Conservation (phyloP, 192 early-diverging fungal genomes). For the Backusella circina region DNA sequence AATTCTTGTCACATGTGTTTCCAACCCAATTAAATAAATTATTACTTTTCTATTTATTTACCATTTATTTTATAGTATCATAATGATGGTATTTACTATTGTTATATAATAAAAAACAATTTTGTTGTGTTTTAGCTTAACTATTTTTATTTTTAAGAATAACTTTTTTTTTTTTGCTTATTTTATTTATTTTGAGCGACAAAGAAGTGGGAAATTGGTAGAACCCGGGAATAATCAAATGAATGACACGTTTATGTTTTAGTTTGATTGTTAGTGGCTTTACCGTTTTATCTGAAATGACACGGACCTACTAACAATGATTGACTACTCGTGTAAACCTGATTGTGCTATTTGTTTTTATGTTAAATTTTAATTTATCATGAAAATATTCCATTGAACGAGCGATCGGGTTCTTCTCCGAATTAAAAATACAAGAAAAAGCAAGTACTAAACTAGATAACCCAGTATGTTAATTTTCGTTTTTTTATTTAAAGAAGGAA, state of each 20-base stretch:
- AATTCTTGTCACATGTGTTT: not conserved
- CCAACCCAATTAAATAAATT: not conserved
- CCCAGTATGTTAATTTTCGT: not conserved
- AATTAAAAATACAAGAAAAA: not conserved
- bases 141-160: not conserved
- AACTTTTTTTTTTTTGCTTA: not conserved
- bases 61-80: not conserved
- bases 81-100: not conserved
- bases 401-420: not conserved
- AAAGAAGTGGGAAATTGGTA: not conserved
- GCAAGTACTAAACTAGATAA: not conserved
- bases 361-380: not conserved
- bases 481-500: not conserved
- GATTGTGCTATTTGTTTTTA: not conserved
- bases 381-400: not conserved
- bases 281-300: not conserved
- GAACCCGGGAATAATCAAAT: not conserved
- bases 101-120: not conserved
- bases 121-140: not conserved
- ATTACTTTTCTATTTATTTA: not conserved
- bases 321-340: not conserved
- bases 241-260: not conserved
- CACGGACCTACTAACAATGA: not conserved
- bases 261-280: not conserved
- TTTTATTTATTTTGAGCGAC: not conserved